Conservation (phyloP, 768 basidiomycete genomes). For the Termitomyces sp. region DNA sequence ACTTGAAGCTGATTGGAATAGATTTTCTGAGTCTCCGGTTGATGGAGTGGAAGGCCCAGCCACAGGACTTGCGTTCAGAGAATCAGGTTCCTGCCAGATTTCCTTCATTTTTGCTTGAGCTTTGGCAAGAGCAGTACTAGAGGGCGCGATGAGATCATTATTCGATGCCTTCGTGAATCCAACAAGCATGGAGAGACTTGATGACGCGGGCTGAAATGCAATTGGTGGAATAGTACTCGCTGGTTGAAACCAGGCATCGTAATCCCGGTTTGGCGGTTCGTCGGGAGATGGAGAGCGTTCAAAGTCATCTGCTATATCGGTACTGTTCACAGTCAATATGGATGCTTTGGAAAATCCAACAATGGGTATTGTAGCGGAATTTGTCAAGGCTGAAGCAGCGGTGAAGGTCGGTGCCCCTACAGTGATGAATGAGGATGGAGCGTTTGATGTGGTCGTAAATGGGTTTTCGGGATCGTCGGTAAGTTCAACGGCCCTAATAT, state of each 20-base stretch:
- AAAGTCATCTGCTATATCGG: slow-evolving; percentile 11
- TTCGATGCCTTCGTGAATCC: slow-evolving; percentile 31
- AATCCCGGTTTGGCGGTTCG: slow-evolving; percentile 34
- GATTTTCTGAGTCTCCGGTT: slow-evolving; percentile 20
- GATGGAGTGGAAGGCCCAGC: slow-evolving; percentile 10
- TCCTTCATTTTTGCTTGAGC: slow-evolving; percentile 49
- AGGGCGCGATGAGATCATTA: slow-evolving; percentile 45
- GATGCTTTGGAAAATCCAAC: slow-evolving; percentile 27
- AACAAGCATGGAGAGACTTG: slow-evolving; percentile 8
- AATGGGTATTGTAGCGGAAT: not conserved
- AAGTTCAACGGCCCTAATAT: slow-evolving; percentile 5
- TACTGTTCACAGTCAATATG: slow-evolving; percentile 9
- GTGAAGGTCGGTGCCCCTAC: slow-evolving; percentile 9
- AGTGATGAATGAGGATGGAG: slow-evolving; percentile 2
- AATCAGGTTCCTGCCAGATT: slow-evolving; percentile 43
- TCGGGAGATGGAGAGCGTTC: slow-evolving; percentile 39
- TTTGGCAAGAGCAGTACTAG: slow-evolving; percentile 48
- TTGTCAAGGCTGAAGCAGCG: slow-evolving; percentile 14
- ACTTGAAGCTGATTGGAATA: slow-evolving; percentile 23
- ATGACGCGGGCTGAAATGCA: slow-evolving; percentile 36
- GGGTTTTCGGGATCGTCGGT: slow-evolving; percentile 42
- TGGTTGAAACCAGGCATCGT: slow-evolving; percentile 49
- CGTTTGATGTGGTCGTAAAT: slow-evolving; percentile 21
- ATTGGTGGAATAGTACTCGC: slow-evolving; percentile 21
- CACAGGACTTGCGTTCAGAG: not conserved